phyloP scores from a whole-genome alignment of 768 basidiomycete species.

The Amanita pallidorosea region DNA sequence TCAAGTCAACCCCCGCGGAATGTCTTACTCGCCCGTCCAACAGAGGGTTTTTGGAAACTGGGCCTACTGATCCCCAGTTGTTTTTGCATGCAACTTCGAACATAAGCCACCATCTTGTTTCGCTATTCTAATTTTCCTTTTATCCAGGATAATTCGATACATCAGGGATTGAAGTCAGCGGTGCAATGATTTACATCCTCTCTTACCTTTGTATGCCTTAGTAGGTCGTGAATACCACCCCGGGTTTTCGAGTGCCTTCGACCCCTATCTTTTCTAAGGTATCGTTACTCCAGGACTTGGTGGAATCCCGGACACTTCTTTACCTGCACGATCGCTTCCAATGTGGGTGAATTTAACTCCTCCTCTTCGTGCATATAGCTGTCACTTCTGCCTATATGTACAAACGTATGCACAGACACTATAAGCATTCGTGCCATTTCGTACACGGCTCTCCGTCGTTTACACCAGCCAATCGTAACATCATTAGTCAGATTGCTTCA shows the following conservation, averaged over 20 bases:
- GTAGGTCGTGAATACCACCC: constrained; percentile 14
- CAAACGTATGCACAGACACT: constrained; percentile 11
- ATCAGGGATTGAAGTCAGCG: constrained; percentile 19
- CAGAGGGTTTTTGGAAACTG: no score
- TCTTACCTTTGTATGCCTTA: background rate
- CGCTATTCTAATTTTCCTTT: constrained; percentile 12
- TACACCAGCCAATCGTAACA: constrained; percentile 24
- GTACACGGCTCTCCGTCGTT: constrained; percentile 12
- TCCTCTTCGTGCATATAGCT: background rate
- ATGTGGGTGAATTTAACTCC: constrained; percentile 8
- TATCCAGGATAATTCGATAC: constrained; percentile 21
- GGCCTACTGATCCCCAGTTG: no score
- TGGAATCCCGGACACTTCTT: constrained; percentile 17
- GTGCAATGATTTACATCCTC: background rate
- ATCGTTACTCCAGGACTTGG: constrained; percentile 15
- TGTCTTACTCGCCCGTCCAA: no score
- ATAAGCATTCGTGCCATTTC: constrained; percentile 14
- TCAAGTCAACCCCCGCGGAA: no score
- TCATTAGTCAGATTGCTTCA: no score
- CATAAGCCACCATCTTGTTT: no score
- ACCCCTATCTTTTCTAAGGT: constrained; percentile 18
- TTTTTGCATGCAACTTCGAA: no score
- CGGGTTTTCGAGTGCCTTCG: constrained; percentile 17
- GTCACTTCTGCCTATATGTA: background rate
- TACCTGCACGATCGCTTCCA: constrained; percentile 14